phyloP scores from a whole-genome alignment of 1,284 basidiomycete species.

The Leccinum pachyderme region DNA sequence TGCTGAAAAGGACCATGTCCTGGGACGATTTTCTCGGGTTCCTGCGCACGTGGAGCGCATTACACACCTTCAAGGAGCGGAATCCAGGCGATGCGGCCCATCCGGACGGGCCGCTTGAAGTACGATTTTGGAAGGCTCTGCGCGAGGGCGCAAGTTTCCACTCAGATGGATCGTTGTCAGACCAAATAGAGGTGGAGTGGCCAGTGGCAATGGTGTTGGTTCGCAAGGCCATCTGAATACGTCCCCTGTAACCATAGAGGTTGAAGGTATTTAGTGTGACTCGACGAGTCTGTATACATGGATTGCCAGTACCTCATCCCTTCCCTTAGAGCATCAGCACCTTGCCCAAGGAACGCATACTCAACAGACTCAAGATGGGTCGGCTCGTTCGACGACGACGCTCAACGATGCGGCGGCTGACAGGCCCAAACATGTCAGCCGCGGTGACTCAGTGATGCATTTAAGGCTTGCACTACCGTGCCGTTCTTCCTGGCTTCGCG shows the following conservation, averaged over 20 bases:
- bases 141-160: constrained; percentile 34
- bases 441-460: neutral
- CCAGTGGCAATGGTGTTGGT: constrained; percentile 66
- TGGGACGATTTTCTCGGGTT: constrained; percentile 9
- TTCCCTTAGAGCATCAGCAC: too few relatives aligned
- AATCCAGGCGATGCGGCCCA: constrained; percentile 57
- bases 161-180: constrained; percentile 33
- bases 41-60: constrained; percentile 12
- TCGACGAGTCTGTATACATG: neutral
- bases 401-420: constrained; percentile 7
- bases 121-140: constrained; percentile 57
- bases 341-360: too few relatives aligned
- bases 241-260: neutral
- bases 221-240: constrained; percentile 31
- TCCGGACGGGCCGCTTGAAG: constrained; percentile 59
- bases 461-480: neutral
- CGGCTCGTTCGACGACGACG: neutral
- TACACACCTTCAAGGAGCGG: constrained; percentile 17
- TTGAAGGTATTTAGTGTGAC: too few relatives aligned
- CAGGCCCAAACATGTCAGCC: constrained; percentile 13
- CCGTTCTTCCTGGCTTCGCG: too few relatives aligned
- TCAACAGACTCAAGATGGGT: too few relatives aligned
- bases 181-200: constrained; percentile 67
- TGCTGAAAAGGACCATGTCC: constrained; percentile 29
- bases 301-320: too few relatives aligned